Evolutionary conservation across 2,329 filamentous ascomycete genomes (phyloP), one percentile per base, ranked within the genome.

Genomic region (Pyrenochaeta sp.): DNA sequence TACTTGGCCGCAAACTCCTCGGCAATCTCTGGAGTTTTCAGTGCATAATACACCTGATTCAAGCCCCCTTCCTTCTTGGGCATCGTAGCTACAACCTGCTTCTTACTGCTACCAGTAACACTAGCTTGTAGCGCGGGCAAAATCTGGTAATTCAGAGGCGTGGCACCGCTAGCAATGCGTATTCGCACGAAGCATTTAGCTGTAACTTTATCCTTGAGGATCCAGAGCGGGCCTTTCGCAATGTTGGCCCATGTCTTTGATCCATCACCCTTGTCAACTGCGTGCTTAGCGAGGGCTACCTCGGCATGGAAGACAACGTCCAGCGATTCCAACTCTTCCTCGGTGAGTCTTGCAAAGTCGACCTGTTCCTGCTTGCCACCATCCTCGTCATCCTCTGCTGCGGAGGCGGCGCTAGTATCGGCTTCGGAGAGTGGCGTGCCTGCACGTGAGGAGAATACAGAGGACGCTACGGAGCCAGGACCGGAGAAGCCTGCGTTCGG

Each of bases 181-280:
- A 77, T 68, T 10, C 75, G 70, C 12, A 77, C 60, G 30, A 75
- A 63, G 48, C 69, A 69, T 40, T 71, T 74, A 40, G 68, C 71
- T 24, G 65, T 72, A 43, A 68, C 61, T 53, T 77, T 78, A 58
- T 76, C 69, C 60, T 74, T 75, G 43, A 78, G 67, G 28, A 78
- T 73, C 64, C 72, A 76, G 3, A 78, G 58, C 2, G 72, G 71
- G 12, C 74, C 76, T 28, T 68, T 71, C 2, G 69, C 72, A 32
- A 72, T 56, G 47, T 64, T 74, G 27, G 70, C 65, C 75, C 75
- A 78, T 0, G 58, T 56, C 56, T 74, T 74, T 39, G 42, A 27
- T 13, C 61, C 66, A 30, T 65, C 58, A 15, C 62, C 62, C 37
- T 72, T 62, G 28, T 68, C 65, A 25, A 71, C 62, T 40, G 68